phyloP scores from a whole-genome alignment of 495 filamentous ascomycete genomes.

The Podospora tetraspora region DNA sequence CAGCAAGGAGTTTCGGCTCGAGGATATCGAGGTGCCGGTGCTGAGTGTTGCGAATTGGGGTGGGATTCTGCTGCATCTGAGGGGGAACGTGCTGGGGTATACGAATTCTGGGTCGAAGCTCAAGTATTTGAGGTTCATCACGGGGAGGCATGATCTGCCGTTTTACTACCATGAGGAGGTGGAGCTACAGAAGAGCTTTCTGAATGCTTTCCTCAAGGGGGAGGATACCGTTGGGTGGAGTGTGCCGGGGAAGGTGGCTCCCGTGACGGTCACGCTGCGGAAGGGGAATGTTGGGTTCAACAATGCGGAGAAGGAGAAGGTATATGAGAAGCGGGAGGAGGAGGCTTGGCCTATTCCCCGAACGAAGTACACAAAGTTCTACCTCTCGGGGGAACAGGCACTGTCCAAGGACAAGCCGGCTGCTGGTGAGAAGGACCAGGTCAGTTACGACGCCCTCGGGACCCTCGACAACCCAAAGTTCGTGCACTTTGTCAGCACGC shows the following conservation, averaged over 20 bases:
- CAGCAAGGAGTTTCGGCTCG: constrained; percentile 53
- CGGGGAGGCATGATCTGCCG: constrained; percentile 63
- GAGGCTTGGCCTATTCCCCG: constrained; percentile 59
- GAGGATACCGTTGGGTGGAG: constrained; percentile 57
- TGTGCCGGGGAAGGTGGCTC: constrained; percentile 45
- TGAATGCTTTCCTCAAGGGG: constrained; percentile 63
- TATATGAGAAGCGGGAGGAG: constrained; percentile 48
- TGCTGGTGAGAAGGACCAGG: constrained; percentile 24
- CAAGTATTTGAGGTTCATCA: constrained; percentile 64
- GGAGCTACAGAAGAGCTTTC: constrained; percentile 57
- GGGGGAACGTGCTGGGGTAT: constrained; percentile 62
- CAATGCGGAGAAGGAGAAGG: constrained; percentile 50
- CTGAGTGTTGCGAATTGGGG: constrained; percentile 63
- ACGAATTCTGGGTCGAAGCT: constrained; percentile 52
- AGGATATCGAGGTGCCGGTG: constrained; percentile 58
- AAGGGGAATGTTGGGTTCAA: constrained; percentile 61
- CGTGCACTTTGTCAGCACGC: constrained; percentile 49
- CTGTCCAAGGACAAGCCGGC: constrained; percentile 28
- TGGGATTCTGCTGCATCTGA: constrained; percentile 56
- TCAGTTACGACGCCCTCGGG: constrained; percentile 53
- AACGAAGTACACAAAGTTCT: constrained; percentile 54
- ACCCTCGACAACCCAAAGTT: constrained; percentile 41
- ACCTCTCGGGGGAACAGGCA: constrained; percentile 40
- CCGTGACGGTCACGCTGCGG: constrained; percentile 53
- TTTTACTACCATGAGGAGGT: constrained; percentile 65